These are phyloP conservation scores for Aspergillus egyptiacus DNA, from an alignment of 495 filamentous ascomycete genomes.

Conservation along the genomic window DNA sequence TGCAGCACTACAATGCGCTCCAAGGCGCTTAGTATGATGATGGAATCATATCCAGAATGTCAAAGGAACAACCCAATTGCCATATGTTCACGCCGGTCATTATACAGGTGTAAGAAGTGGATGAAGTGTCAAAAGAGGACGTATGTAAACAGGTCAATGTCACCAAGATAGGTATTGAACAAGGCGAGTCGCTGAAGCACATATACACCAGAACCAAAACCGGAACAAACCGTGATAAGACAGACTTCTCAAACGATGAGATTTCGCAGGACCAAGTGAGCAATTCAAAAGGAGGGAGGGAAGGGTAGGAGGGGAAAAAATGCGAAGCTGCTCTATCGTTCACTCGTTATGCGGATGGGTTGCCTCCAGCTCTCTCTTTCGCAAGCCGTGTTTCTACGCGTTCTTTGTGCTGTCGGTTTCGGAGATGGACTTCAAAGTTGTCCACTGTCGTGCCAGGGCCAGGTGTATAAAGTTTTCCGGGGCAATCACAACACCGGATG, in stretches of 20 bases:
- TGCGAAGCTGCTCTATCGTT: conserved; percentile 7
- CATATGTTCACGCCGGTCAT: no score
- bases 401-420: conserved; percentile 70
- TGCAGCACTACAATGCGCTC: no score
- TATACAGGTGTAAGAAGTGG: no score
- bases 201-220: conserved; percentile 16
- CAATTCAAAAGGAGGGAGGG: background rate
- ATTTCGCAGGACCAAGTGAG: background rate
- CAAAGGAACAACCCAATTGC: no score
- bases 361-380: conserved; percentile 13
- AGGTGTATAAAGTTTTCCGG: conserved; percentile 86
- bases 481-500: conserved; percentile 85
- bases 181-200: conserved; percentile 17
- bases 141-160: no score
- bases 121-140: no score
- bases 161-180: conserved; percentile 17
- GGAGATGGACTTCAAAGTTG: conserved; percentile 90
- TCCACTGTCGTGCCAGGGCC: conserved; percentile 74
- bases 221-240: background rate
- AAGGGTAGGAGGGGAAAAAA: background rate
- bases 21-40: no score
- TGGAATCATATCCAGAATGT: no score
- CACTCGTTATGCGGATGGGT: conserved; percentile 14
- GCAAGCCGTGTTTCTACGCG: conserved; percentile 55
- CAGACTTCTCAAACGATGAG: background rate